phyloP scores from a whole-genome alignment of 139 green algal genomes.

The Ulvella scutata region DNA sequence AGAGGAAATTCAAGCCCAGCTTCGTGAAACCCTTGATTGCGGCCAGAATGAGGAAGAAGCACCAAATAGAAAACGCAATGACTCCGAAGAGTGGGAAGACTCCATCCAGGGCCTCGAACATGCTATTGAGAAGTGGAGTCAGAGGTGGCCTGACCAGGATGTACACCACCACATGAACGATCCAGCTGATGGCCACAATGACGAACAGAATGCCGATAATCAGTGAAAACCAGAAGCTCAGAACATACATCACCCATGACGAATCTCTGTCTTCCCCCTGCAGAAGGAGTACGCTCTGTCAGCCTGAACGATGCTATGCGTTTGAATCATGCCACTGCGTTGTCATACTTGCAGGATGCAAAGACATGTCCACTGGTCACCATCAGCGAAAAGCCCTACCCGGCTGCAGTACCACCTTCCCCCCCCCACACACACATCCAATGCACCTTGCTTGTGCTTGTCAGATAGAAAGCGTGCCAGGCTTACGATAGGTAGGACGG shows the following conservation, averaged over 20 bases:
- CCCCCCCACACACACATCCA: too few relatives aligned
- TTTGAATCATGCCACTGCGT: too few relatives aligned
- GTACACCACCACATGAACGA: slow-evolving; percentile 91
- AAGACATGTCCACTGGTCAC: not conserved
- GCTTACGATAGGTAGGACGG: too few relatives aligned
- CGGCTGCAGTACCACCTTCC: too few relatives aligned
- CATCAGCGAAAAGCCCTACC: not conserved
- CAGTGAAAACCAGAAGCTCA: slow-evolving; percentile 62
- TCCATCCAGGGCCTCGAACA: slow-evolving; percentile 74
- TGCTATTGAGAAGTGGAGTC: slow-evolving; percentile 69
- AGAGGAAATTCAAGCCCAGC: slow-evolving; percentile 73
- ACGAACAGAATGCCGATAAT: slow-evolving; percentile 51
- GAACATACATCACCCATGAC: slow-evolving; percentile 55
- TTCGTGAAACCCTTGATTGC: slow-evolving; percentile 84
- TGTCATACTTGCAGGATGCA: too few relatives aligned
- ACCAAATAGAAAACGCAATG: slow-evolving; percentile 75
- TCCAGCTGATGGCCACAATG: slow-evolving; percentile 59
- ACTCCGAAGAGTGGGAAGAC: slow-evolving; percentile 85
- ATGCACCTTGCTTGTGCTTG: too few relatives aligned
- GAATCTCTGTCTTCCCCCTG: slow-evolving; percentile 68
- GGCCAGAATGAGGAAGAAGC: slow-evolving; percentile 77
- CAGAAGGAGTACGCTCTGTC: not conserved
- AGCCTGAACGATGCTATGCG: not conserved
- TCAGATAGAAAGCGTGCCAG: too few relatives aligned
- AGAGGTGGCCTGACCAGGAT: slow-evolving; percentile 68